Conservation (phyloP, 768 basidiomycete genomes). For the Leccinum obscurum region DNA sequence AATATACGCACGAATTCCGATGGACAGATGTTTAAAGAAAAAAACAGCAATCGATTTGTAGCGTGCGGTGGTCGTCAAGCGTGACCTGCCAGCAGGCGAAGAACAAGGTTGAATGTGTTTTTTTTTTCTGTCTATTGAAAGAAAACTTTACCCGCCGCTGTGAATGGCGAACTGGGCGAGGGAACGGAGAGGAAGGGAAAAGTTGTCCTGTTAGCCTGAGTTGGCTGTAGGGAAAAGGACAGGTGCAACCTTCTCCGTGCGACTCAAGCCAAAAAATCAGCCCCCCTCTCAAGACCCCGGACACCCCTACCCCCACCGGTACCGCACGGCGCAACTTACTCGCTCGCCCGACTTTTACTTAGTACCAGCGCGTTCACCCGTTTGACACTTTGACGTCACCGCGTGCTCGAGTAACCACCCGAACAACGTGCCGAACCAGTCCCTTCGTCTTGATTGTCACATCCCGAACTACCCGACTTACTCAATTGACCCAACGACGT, state of each 20-base stretch:
- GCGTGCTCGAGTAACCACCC: too few relatives aligned
- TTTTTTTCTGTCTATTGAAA: conserved; percentile 42
- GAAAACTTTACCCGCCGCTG: conserved; percentile 37
- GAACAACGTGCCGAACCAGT: conserved; percentile 7
- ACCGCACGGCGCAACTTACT: conserved; percentile 9
- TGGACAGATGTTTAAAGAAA: conserved; percentile 45
- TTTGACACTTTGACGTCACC: neutral
- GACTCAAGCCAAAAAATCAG: conserved; percentile 34
- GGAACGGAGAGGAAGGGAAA: conserved; percentile 6
- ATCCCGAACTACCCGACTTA: neutral
- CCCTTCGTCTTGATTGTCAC: conserved; percentile 32
- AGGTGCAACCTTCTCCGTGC: conserved; percentile 34
- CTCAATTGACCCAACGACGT: neutral
- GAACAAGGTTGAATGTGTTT: conserved; percentile 53
- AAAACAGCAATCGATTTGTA: conserved; percentile 51
- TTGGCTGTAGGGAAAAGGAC: conserved; percentile 38
- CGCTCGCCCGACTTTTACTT: neutral
- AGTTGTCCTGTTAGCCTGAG: conserved; percentile 38
- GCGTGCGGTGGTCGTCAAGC: conserved; percentile 81
- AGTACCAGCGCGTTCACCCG: neutral
- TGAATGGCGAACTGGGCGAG: conserved; percentile 35
- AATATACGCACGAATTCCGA: too few relatives aligned
- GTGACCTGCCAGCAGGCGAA: conserved; percentile 91
- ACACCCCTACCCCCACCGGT: conserved; percentile 20
- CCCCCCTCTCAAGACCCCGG: conserved; percentile 29